Evolutionary conservation across 768 basidiomycete species (phyloP), one percentile per base, ranked within the genome.

Genomic region (Serendipita sp.): DNA sequence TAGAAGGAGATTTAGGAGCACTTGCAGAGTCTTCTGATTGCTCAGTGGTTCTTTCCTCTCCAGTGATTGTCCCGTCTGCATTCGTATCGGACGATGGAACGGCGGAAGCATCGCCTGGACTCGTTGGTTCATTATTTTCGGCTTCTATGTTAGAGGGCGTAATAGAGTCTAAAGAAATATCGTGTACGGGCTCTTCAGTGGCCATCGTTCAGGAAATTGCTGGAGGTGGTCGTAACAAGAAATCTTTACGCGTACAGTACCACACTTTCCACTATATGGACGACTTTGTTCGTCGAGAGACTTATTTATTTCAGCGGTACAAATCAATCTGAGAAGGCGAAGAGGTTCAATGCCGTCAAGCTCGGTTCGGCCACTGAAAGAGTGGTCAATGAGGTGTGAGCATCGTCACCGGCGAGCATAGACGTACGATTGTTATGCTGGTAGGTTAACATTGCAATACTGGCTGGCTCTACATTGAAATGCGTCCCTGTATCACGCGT

Each of bases 391-490:
- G 56, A 32, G 48, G n/a, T 8, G 7, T 7, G 8, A 51, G 30
- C 8, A 8, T 18, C 48, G 48, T 18, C 8, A 1, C 48, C 5
- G 30, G 30, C 2, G 8, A n/a, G 48, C 8, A 62, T 18, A 8
- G 34, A 58, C 65, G 16, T 58, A 65, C 65, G 77, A 32, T 81
- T 83, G 67, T 79, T 78, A 75, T 94, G 92, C 69, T 92, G 91
- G 73, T 96, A 95, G 32, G 87, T 81, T 30, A 94, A 76, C 24
- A 92, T 80, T 13, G 87, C 82, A 64, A 92, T 86, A 64, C 88
- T 86, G 71, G 85, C 88, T 11, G 91, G 84, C 71, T 89, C 89
- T n/a, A 90, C 85, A 65, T 86, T 86, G 74, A 92, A 89, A 72
- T 86, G 84, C 2, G 85, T 84, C 13, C 86, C 86, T 86, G 69